These are phyloP conservation scores for Russula ochroleuca DNA, from an alignment of 768 basidiomycete genomes.

Conservation along the genomic window DNA sequence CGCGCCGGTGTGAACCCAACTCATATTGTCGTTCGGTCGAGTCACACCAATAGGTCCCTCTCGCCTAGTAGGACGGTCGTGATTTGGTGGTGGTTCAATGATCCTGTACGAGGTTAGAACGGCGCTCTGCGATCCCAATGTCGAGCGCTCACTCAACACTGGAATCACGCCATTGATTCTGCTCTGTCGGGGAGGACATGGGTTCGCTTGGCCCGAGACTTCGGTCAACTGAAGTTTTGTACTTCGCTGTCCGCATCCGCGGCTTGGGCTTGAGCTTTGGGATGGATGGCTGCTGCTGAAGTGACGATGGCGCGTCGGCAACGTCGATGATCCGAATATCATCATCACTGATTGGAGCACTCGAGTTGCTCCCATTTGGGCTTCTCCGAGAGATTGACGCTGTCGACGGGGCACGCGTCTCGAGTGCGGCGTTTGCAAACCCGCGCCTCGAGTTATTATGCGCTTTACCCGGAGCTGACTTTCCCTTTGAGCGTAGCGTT, in stretches of 20 bases:
- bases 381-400: not conserved
- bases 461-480: not conserved
- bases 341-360: slow-evolving; percentile 7
- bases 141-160: slow-evolving; percentile 19
- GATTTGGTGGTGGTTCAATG: slow-evolving; percentile 4
- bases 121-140: not conserved
- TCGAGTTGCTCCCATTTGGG: not conserved
- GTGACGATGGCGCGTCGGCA: not conserved
- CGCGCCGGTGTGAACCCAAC: not conserved
- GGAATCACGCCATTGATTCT: slow-evolving; percentile 9
- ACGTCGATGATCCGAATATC: slow-evolving; percentile 1
- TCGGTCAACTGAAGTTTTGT: not conserved
- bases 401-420: not conserved
- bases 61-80: not conserved
- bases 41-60: not conserved
- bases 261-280: slow-evolving; percentile 14
- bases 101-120: slow-evolving; percentile 17
- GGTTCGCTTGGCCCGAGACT: not conserved
- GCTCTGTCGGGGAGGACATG: not conserved
- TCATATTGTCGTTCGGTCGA: not conserved
- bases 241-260: slow-evolving; percentile 1
- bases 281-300: not conserved
- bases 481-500: not conserved
- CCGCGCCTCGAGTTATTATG: not conserved
- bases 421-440: not conserved